Evolutionary conservation across 208 protist genomes (phyloP), one percentile per base, ranked within the genome.

Genomic region (Angomonas deanei): DNA sequence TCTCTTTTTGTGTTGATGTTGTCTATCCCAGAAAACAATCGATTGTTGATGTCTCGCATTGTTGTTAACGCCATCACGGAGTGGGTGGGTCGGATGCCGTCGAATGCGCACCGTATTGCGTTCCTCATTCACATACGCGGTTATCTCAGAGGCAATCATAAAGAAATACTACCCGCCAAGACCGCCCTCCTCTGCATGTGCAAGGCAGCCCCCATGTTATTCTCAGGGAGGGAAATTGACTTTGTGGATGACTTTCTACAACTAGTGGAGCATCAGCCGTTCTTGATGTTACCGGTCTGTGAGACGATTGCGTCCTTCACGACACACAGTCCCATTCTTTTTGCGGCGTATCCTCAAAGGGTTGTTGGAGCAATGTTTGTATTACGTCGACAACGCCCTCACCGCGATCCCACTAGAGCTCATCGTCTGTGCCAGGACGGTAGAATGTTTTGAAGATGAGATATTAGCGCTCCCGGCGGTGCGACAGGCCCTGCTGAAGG

Each of bases 1-100:
- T 74, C 76, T 36, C 53, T 82, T 42, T 86, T 93, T 60, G 75
- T 83, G 32, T 68, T 90, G 10, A 61, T 90, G 11, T 42, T 80
- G 38, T 78, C 86, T 3, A 42, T 72, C 11, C 62, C 60, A 15
- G 47, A 64, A 1, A 80, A 93, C 53, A 52, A 64, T 6, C 66
- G 80, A 0, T 50, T 63, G 24, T 81, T 88, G 69, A 84, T 93
- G 78, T 76, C 80, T 6, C 63, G 59, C 6, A 71, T 93, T 30
- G 65, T 90, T 10, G 70, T 76, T 1, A 66, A 78, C 31, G 80
- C 86, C 2, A 56, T 93, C 1, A 33, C 32, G 42, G 52, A 55
- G 47, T 93, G 78, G 75, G 82, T 83, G 2, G 31, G 19, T 47
- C 68, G 66, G 21, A 68, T 85, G 54, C 70, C 78, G 17, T 82